phyloP scores from a whole-genome alignment of 345 rosid genomes.

The Pugionium dolabratum region DNA sequence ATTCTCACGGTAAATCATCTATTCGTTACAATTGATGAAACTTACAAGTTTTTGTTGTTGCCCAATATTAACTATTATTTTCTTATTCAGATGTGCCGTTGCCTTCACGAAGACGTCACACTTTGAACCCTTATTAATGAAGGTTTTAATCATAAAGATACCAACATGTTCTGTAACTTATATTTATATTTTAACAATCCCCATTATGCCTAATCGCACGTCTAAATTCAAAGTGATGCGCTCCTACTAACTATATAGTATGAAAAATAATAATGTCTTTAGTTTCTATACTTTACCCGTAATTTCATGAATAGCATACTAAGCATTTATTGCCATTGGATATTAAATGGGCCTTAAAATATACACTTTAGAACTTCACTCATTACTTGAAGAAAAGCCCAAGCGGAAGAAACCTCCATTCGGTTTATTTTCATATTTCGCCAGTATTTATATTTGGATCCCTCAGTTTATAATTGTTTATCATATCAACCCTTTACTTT shows the following conservation, averaged over 20 bases:
- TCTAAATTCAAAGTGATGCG: conserved; percentile 16
- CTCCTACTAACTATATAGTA: neutral
- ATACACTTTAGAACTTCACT: no score
- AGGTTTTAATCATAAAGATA: conserved; percentile 30
- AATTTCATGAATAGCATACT: no score
- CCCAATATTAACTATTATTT: conserved; percentile 4
- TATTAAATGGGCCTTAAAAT: no score
- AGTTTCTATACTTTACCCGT: no score
- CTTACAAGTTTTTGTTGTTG: conserved; percentile 14
- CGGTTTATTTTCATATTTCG: neutral
- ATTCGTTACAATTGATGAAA: conserved; percentile 33
- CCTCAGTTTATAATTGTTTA: no score
- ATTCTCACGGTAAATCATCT: conserved; percentile 40
- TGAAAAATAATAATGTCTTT: no score
- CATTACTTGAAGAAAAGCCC: no score
- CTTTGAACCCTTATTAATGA: conserved; percentile 37
- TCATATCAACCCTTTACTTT: neutral
- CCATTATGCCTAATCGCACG: conserved; percentile 22
- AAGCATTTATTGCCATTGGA: no score
- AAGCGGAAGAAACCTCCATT: neutral
- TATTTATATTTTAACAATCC: conserved; percentile 25
- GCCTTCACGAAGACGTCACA: conserved; percentile 45
- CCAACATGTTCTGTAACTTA: conserved; percentile 40
- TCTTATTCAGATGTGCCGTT: conserved; percentile 37
- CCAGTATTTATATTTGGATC: neutral